Evolutionary conservation across 257 asterid species (phyloP).

Genomic region (Handroanthus guayacan): DNA sequence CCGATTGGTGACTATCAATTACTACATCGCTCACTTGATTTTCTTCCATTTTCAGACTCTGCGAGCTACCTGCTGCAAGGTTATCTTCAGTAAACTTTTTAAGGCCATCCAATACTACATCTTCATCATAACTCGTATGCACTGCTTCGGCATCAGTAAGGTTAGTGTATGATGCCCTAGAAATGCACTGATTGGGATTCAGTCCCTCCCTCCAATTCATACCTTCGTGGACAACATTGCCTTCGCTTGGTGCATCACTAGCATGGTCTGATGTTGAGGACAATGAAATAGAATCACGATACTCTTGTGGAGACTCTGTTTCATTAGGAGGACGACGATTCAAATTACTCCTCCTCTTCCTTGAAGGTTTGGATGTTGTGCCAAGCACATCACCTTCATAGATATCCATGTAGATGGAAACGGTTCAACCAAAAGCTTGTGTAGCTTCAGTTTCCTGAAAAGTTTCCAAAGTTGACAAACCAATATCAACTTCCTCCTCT

Average conservation of each 20-base stretch:
- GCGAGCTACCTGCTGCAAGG: conserved; percentile 36
- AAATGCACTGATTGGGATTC: conserved; percentile 32
- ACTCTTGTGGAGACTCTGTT: conserved; percentile 52
- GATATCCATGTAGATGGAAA: conserved; percentile 54
- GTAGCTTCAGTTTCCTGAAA: conserved; percentile 22
- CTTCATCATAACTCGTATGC: conserved; percentile 41
- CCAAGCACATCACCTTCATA: conserved; percentile 45
- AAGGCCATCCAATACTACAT: conserved; percentile 37
- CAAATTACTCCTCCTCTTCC: conserved; percentile 67
- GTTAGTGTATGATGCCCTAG: conserved; percentile 44
- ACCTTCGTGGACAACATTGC: conserved; percentile 38
- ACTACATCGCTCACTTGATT: conserved; percentile 31
- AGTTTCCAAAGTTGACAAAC: background rate
- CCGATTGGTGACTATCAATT: conserved; percentile 36
- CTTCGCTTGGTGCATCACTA: conserved; percentile 64
- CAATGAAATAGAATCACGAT: conserved; percentile 56
- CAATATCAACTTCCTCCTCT: conserved; percentile 27
- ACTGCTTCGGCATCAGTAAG: conserved; percentile 49
- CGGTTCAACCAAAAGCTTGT: conserved; percentile 19
- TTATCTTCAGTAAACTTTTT: conserved; percentile 34
- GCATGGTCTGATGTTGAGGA: conserved; percentile 61
- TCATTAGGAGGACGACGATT: conserved; percentile 61
- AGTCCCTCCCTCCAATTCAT: conserved; percentile 31
- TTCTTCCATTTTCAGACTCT: conserved; percentile 36
- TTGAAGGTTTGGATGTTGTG: conserved; percentile 41